Conservation (phyloP, 345 rosid genomes). For the Heritiera fomes region DNA sequence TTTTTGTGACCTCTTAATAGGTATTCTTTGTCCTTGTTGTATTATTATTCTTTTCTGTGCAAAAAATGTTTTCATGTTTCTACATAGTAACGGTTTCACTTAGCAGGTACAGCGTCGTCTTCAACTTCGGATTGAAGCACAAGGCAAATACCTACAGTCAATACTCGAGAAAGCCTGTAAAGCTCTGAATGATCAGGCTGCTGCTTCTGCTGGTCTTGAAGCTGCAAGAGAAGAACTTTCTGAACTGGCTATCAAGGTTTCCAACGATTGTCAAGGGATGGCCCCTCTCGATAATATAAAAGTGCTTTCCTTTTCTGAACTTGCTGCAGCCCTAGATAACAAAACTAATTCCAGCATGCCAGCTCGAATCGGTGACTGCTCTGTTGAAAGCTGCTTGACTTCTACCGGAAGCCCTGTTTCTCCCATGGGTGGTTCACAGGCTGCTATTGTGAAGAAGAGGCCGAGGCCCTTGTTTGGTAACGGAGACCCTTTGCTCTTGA, state of each 20-base stretch:
- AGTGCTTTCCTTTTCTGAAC: conserved; percentile 58
- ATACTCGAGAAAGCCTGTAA: conserved; percentile 93
- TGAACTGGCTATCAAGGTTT: conserved; percentile 73
- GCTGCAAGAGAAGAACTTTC: conserved; percentile 85
- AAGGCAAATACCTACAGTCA: conserved; percentile 78
- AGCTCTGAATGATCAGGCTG: conserved; percentile 73
- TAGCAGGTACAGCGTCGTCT: conserved; percentile 80
- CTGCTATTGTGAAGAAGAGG: conserved; percentile 63
- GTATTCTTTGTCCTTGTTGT: background rate
- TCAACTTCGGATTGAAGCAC: conserved; percentile 87
- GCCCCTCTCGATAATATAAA: conserved; percentile 50
- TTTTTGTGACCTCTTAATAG: background rate
- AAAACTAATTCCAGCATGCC: conserved; percentile 41
- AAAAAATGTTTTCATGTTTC: background rate
- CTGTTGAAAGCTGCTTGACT: conserved; percentile 12
- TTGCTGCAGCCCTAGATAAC: conserved; percentile 60
- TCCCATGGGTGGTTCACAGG: conserved; percentile 46
- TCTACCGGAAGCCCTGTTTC: conserved; percentile 29
- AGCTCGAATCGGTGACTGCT: background rate
- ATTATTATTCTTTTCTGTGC: background rate
- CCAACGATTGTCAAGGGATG: conserved; percentile 54
- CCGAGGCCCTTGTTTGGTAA: conserved; percentile 50
- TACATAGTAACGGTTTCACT: conserved; percentile 14
- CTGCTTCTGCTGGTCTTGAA: conserved; percentile 64
- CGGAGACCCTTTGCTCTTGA: conserved; percentile 47